phyloP scores from a whole-genome alignment of 2,329 filamentous ascomycete species.

The Cryoendolithus antarcticus region DNA sequence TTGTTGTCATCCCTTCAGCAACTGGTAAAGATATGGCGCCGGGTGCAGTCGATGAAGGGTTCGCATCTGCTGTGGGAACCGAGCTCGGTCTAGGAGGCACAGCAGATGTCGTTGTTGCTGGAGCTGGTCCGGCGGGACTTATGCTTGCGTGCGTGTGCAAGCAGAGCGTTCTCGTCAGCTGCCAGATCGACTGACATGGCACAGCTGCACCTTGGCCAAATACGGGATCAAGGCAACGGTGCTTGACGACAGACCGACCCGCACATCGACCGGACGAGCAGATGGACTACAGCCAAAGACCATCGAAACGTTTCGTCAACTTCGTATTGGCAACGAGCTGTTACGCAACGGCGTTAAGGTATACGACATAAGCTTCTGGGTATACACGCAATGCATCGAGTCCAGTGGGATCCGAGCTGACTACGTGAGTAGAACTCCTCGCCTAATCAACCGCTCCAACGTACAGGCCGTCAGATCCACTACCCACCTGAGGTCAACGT shows the following conservation, averaged over 20 bases:
- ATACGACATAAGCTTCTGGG: slow-evolving; percentile 66
- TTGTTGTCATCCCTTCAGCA: too few relatives aligned
- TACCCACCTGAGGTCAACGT: slow-evolving; percentile 46
- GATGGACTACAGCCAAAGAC: slow-evolving; percentile 68
- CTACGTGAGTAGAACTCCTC: slow-evolving; percentile 22
- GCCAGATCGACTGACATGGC: neutral
- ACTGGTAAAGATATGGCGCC: neutral
- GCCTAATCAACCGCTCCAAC: slow-evolving; percentile 34
- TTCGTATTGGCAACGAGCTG: slow-evolving; percentile 57
- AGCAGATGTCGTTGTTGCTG: slow-evolving; percentile 21
- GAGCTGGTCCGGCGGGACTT: slow-evolving; percentile 30
- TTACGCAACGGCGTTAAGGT: slow-evolving; percentile 56
- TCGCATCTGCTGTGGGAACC: slow-evolving; percentile 1
- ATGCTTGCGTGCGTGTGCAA: slow-evolving; percentile 28
- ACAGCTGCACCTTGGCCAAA: slow-evolving; percentile 45
- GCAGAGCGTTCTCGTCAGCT: neutral
- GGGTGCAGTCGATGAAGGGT: neutral
- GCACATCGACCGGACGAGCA: slow-evolving; percentile 55
- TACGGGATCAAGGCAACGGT: slow-evolving; percentile 55
- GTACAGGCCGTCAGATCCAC: slow-evolving; percentile 54
- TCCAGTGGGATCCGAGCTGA: neutral
- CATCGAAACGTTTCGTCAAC: slow-evolving; percentile 63
- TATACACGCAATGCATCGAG: slow-evolving; percentile 21
- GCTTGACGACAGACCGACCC: slow-evolving; percentile 56
- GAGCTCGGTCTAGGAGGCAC: slow-evolving; percentile 1